Conservation (phyloP, 2,329 filamentous ascomycete genomes). For the Penicillium polonicum region DNA sequence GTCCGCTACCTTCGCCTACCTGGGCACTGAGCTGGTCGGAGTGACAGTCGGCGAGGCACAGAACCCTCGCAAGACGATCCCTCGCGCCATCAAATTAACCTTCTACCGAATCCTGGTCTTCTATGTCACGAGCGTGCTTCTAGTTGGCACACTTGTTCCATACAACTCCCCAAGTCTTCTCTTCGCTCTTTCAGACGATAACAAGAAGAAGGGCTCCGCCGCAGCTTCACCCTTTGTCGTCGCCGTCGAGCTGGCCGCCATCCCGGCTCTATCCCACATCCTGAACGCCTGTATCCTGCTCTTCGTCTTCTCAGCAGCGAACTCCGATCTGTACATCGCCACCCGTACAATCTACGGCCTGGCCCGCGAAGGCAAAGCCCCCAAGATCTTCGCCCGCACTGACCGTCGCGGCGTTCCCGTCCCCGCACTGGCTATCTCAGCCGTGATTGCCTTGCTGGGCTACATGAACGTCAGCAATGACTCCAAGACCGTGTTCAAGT, state of each 20-base stretch:
- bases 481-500: conserved; percentile 58
- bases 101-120: conserved; percentile 82
- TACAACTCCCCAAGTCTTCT: conserved; percentile 63
- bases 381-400: conserved; percentile 68
- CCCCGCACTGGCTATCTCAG: conserved; percentile 61
- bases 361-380: conserved; percentile 69
- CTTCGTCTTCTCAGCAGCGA: conserved; percentile 74
- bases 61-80: conserved; percentile 74
- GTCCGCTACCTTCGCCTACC: conserved; percentile 74
- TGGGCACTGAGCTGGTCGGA: conserved; percentile 74
- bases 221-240: conserved; percentile 73
- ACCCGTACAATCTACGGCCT: conserved; percentile 72
- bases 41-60: conserved; percentile 77
- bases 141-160: conserved; percentile 74
- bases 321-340: conserved; percentile 75
- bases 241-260: conserved; percentile 64
- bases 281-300: conserved; percentile 72
- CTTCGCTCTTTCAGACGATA: conserved; percentile 42
- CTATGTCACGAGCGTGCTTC: conserved; percentile 70
- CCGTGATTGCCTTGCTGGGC: conserved; percentile 64
- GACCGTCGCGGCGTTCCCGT: conserved; percentile 70
- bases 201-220: conserved; percentile 48
- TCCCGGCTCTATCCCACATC: conserved; percentile 63
- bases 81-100: conserved; percentile 73
- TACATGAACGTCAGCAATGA: conserved; percentile 65